Percentiles rank a stretch among this genome's conserved stretches.
Evolutionary conservation across 352 stramenopile genomes (phyloP).

Genomic region (Globisporangium acanthophoron): DNA sequence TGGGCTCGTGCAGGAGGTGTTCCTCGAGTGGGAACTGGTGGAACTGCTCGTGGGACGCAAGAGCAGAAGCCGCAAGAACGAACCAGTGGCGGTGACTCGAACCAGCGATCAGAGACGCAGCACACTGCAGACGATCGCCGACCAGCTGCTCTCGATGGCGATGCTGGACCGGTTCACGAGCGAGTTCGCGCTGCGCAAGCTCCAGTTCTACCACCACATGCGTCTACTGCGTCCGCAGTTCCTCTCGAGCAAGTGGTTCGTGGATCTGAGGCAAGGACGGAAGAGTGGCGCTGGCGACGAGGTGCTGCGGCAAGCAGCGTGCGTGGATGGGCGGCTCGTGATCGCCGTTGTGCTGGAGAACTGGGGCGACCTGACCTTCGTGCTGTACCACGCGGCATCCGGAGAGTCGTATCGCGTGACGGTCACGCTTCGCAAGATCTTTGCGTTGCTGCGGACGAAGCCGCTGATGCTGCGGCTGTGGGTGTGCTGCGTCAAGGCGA

Average conservation of each 20-base stretch:
- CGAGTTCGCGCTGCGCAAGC: constrained; percentile 57
- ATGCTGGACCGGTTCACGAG: constrained; percentile 75
- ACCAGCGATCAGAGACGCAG: constrained; percentile 1
- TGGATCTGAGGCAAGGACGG: constrained; percentile 40
- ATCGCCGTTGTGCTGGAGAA: constrained; percentile 67
- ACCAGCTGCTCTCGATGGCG: constrained; percentile 39
- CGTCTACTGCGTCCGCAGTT: constrained; percentile 44
- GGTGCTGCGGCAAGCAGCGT: constrained; percentile 47
- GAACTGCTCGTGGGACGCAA: constrained; percentile 35
- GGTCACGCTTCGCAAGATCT: constrained; percentile 27
- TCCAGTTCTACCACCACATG: constrained; percentile 68
- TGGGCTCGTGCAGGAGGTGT: constrained; percentile 38
- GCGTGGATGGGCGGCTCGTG: constrained; percentile 42
- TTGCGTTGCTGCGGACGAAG: constrained; percentile 29
- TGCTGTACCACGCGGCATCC: constrained; percentile 41
- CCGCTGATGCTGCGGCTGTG: constrained; percentile 53
- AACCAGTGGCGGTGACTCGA: neutral
- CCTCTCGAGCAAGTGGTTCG: constrained; percentile 53
- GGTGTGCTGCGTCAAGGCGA: constrained; percentile 64
- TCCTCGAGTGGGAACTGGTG: constrained; percentile 66
- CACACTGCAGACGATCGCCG: constrained; percentile 24
- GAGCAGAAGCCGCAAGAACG: constrained; percentile 10
- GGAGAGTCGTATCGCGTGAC: constrained; percentile 26
- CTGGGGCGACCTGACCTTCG: constrained; percentile 63
- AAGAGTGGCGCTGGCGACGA: constrained; percentile 72